Percentiles rank a stretch among this genome's conserved stretches.
Conservation (phyloP, 805 yeast genomes). For the Zygotorulaspora danielsina region DNA sequence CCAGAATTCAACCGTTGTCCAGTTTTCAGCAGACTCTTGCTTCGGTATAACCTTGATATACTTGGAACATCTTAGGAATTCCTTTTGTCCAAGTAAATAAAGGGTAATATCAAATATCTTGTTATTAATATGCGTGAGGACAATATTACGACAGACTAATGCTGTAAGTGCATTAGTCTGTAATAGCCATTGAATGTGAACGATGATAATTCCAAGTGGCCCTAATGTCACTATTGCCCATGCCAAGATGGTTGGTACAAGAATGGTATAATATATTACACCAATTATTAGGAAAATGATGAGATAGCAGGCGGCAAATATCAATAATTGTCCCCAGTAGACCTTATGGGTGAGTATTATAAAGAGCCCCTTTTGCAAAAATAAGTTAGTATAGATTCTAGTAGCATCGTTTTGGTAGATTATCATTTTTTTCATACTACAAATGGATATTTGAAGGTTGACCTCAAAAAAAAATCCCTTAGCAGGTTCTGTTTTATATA, state of each 20-base stretch:
- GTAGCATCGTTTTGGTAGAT: background rate
- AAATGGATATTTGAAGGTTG: conserved; percentile 21
- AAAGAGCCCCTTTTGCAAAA: conserved; percentile 23
- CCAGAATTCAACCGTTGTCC: conserved; percentile 19
- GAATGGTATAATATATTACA: conserved; percentile 21
- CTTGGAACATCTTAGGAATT: conserved; percentile 18
- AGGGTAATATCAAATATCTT: conserved; percentile 25
- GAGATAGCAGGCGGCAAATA: conserved; percentile 25
- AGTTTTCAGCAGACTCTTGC: background rate
- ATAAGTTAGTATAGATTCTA: conserved; percentile 4
- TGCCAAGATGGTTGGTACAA: conserved; percentile 28
- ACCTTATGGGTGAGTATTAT: conserved; percentile 21
- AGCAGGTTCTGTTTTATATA: conserved; percentile 11
- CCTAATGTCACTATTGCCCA: conserved; percentile 30
- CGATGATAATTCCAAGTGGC: conserved; percentile 32
- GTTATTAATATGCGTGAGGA: conserved; percentile 24
- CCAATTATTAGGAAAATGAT: conserved; percentile 24
- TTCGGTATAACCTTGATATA: conserved; percentile 6
- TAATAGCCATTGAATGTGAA: conserved; percentile 31
- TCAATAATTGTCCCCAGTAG: conserved; percentile 30
- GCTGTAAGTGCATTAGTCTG: conserved; percentile 29
- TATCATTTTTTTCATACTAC: conserved; percentile 14
- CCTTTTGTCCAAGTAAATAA: conserved; percentile 16
- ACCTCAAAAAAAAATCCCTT: conserved; percentile 15
- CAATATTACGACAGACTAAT: conserved; percentile 22